Base-by-base conservation (phyloP, 148 eudicot species). In the Linanthus parryae region DNA sequence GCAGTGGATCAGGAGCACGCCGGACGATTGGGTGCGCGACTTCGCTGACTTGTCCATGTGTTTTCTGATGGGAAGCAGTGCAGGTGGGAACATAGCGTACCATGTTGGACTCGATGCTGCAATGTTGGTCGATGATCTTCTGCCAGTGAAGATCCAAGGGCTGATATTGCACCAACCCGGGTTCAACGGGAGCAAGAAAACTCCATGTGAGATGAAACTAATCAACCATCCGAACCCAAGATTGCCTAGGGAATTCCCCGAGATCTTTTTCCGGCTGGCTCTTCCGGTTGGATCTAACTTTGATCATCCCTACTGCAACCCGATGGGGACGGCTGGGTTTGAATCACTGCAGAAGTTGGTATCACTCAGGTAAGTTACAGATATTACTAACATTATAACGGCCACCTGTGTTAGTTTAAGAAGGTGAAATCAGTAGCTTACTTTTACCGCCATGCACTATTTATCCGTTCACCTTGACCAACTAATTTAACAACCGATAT, bases 31-130 rank as follows among this genome's bases (percentile, higher is more conserved):
- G 87, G 24, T 84, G 5, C 20, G 31, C 1, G 37, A 60, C 0
- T 71, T 53, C 37, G 94, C 63, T 15, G 77, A 84, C 38, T 46
- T 77, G 0, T 64, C 67, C 1, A 75, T 64, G 2, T 80, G 87
- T 46, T 65, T 58, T 52, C 31, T 84, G 0, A 62, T 62, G 65
- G 92, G 92, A 0, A 67, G 44, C 1, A 80, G 87, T 54, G 74
- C 87, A 1, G 94, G 94, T 0, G 94, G 72, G 2, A 84, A 70
- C 59, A 56, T 84, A 1, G 84, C 58, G 13, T 80, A 77, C 37
- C 71, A 80, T 2, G 78, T 48, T 6, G 94, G 80, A 13, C 52
- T 80, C 25, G 71, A 54, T 10, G 70, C 52, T 2, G 71, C 76
- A 16, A 53, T 15, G 5, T 7, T 3, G 5, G 31, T 46, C 5